A percentile compares a stretch with the other conserved stretches of the same genome.
Conservation (phyloP, 164 flowering plant species). For the Berberis vulgaris region DNA sequence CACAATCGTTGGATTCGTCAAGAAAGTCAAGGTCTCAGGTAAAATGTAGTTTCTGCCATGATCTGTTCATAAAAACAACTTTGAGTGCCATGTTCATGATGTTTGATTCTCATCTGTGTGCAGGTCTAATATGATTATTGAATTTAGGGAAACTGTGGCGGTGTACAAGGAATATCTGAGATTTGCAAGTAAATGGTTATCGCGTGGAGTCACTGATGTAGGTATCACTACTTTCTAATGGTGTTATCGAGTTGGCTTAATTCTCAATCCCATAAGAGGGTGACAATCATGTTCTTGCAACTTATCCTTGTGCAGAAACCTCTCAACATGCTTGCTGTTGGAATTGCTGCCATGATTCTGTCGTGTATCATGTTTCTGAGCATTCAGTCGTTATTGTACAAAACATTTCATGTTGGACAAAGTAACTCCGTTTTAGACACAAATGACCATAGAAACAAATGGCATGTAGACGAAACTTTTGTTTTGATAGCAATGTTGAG, state of each 20-base stretch:
- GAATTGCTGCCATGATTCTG: conserved; percentile 56
- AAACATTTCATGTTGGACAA: conserved; percentile 19
- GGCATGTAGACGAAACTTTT: conserved; percentile 58
- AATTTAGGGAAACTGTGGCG: conserved; percentile 22
- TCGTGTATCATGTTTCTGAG: conserved; percentile 44
- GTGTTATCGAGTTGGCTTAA: background rate
- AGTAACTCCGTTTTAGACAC: conserved; percentile 9
- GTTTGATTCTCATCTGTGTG: background rate
- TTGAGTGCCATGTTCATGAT: background rate
- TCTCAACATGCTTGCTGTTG: conserved; percentile 42
- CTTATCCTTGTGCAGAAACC: conserved; percentile 65
- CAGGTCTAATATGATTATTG: conserved; percentile 35
- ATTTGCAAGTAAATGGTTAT: conserved; percentile 73
- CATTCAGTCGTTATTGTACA: conserved; percentile 27
- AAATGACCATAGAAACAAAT: conserved; percentile 8
- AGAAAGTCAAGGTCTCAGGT: conserved; percentile 23
- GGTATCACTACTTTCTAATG: conserved; percentile 12
- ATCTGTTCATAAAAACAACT: background rate
- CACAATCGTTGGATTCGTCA: conserved; percentile 55
- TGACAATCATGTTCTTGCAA: conserved; percentile 2
- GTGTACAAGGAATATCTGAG: conserved; percentile 62
- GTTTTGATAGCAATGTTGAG: conserved; percentile 28
- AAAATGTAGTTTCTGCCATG: background rate
- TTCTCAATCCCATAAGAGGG: background rate
- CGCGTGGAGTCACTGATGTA: conserved; percentile 82